Evolutionary conservation across 306 rosid genomes (phyloP), one percentile per base, ranked within the genome.

Genomic region (Quercus suber): DNA sequence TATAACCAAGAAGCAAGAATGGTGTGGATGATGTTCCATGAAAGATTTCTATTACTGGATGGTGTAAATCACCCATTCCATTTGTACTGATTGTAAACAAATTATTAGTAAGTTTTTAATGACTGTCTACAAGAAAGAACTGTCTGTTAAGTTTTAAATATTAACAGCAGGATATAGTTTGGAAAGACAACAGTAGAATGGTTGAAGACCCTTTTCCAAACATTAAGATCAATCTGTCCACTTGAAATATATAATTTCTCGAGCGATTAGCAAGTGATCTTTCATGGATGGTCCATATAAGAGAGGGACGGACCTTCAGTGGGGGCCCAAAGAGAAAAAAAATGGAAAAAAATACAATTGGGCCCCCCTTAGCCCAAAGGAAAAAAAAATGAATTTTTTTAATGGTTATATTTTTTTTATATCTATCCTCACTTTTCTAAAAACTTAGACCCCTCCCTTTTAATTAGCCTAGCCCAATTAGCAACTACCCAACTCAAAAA

Each of bases 141-240:
- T 77, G 71, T 69, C 84, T 49, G 55, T 18, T 71, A 80, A 75
- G 45, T 41, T 11, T 41, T 41, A 7, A 41, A 83, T 79, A 83
- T 90, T 93, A 96, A 98, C 92, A 94, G 96, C 49, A 93, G 83
- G 74, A 86, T 89, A 79, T 96, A 88, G 83, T 91, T 93, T 79
- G 98, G 94, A 88, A 96, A 91, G 81, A 91, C 94, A 81, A 93
- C 96, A 55, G 97, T 87, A 74, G 99, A 89, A 52, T 94, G 99
- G 83, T 88, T 89, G 93, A 93, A 96, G 80, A 81, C 90, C 81
- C 85, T 90, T 84, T 86, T 86, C 99, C 99, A 96, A 81, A 93
- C 96, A 83, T 89, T 89, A 82, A 93, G 87, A 74, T 89, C 98
- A 80, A 61, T 72, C 81, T 89, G 85, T 73, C 89, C 87, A 74